Conservation (phyloP, 768 basidiomycete genomes). For the Chalciporus piperatus region DNA sequence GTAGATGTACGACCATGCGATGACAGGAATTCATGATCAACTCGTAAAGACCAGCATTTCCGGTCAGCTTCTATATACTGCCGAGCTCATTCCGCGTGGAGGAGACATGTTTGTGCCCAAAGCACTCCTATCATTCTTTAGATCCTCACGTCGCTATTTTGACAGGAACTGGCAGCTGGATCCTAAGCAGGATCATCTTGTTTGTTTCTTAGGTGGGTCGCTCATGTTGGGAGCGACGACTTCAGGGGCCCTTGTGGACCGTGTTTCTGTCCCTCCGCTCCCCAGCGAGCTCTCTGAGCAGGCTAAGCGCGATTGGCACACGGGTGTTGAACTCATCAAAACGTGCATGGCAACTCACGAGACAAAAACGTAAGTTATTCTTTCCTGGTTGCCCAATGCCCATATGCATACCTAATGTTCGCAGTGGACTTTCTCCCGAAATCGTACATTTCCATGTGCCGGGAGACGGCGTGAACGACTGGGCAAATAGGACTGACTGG, state of each 20-base stretch:
- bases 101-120: slow-evolving; percentile 34
- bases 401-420: not conserved
- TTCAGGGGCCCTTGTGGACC: slow-evolving; percentile 49
- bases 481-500: slow-evolving; percentile 61
- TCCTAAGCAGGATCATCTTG: slow-evolving; percentile 94
- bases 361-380: slow-evolving; percentile 66
- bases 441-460: slow-evolving; percentile 81
- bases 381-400: not conserved
- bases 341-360: slow-evolving; percentile 88
- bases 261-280: slow-evolving; percentile 66
- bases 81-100: slow-evolving; percentile 71
- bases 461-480: slow-evolving; percentile 49
- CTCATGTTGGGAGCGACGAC: slow-evolving; percentile 86
- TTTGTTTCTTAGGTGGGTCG: slow-evolving; percentile 91
- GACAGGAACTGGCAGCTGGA: slow-evolving; percentile 67
- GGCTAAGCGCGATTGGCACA: slow-evolving; percentile 77
- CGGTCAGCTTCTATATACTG: slow-evolving; percentile 69
- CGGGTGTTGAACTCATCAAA: slow-evolving; percentile 76
- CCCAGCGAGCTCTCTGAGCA: slow-evolving; percentile 55
- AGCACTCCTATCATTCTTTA: not conserved
- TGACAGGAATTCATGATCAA: slow-evolving; percentile 74
- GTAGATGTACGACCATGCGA: slow-evolving; percentile 90
- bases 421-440: slow-evolving; percentile 82
- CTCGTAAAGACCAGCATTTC: slow-evolving; percentile 64
- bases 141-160: slow-evolving; percentile 6